Base-by-base conservation (phyloP, 257 asterid genomes). In the Asclepias syriaca region DNA sequence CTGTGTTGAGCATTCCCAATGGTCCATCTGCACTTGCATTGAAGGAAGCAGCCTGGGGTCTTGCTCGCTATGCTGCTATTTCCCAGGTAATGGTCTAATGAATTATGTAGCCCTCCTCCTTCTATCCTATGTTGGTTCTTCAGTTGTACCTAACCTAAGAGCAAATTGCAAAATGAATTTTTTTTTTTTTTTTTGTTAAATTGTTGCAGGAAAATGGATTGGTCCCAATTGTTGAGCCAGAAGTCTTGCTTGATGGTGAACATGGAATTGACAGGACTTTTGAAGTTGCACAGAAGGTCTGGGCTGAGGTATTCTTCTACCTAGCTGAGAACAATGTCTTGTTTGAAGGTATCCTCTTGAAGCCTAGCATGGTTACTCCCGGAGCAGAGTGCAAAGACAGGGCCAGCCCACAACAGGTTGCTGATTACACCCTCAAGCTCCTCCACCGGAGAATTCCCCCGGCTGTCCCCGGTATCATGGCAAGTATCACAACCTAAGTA, bases 11-110 rank as follows among this genome's bases (percentile, higher is more conserved):
- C 84, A 90, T 79, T 80, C 91, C 86, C 65, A 83, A 86, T 46
- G 96, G 96, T 37, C 92, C 95, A 55, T 79, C 95, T 22, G 96
- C 85, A 24, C 82, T 90, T 56, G 96, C 96, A 3, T 89, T 88
- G 59, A 88, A 90, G 77, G 96, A 90, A 77, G 96, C 95, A 22
- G 96, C 96, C 5, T 90, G 96, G 96, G 95, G 95, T 69, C 95
- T 90, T 63, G 95, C 96, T 51, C 85, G 92, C 78, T 90, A 86
- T 60, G 96, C 95, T 46, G 88, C 92, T 65, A 88, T 90, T 75
- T 90, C 95, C 15, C 96, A 88, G 80, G 96, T 85, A 75, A n/a
- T 3, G 40, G 39, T 34, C 46, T 21, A 58, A 50, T 18, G 49
- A 54, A 34, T 13, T 49, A 32, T 45, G 24, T 14, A 45, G 58